These are phyloP conservation scores for Rhizophora mangle DNA, from an alignment of 345 rosid species.

Conservation along the genomic window DNA sequence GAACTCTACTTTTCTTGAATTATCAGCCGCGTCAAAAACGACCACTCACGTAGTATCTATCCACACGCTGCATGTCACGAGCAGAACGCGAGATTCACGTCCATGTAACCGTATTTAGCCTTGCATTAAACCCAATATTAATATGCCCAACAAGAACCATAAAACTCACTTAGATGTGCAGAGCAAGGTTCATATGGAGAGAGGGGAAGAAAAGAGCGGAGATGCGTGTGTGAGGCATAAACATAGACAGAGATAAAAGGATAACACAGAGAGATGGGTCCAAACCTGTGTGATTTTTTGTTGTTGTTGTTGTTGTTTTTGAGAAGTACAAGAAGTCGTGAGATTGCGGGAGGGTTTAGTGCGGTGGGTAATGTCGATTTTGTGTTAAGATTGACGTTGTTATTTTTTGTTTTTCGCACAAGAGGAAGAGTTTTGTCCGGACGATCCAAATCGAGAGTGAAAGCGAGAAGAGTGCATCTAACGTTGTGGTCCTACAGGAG, in stretches of 20 bases:
- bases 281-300: not conserved
- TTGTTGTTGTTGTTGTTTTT: not conserved
- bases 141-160: not conserved
- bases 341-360: not conserved
- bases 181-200: too few relatives aligned
- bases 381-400: constrained; percentile 31
- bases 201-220: too few relatives aligned
- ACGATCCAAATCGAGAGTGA: constrained; percentile 30
- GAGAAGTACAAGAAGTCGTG: not conserved
- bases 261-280: too few relatives aligned
- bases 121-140: constrained; percentile 40
- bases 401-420: constrained; percentile 12
- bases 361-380: constrained; percentile 12
- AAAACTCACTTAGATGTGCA: too few relatives aligned
- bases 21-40: not conserved
- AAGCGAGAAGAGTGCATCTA: not conserved
- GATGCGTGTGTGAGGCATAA: too few relatives aligned
- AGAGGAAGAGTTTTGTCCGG: constrained; percentile 1
- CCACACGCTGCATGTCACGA: constrained; percentile 40
- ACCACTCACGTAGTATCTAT: constrained; percentile 21
- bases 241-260: too few relatives aligned
- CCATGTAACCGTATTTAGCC: constrained; percentile 13
- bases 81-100: constrained; percentile 45
- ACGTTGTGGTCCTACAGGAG: too few relatives aligned
- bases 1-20: constrained; percentile 3